Base-by-base conservation (phyloP, 2,329 filamentous ascomycete genomes). In the Laburnicola sp. region DNA sequence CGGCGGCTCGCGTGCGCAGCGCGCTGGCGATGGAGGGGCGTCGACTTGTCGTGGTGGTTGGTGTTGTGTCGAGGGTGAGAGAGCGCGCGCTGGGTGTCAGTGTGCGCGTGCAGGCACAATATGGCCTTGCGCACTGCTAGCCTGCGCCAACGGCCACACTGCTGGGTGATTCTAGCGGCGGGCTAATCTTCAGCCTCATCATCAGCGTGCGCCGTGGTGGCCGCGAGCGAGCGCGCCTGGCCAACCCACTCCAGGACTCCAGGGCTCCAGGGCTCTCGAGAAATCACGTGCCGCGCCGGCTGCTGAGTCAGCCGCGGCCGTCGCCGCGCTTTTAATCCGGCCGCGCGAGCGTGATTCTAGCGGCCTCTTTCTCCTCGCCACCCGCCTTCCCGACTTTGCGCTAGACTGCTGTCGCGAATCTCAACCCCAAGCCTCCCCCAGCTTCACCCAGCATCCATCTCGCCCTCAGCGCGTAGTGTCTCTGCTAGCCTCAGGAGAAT, bases 361-460 rank as follows among this genome's bases (percentile, higher is more conserved):
- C 49, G 50, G 47, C 25, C 39, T 43, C 38, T 46, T 44, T 51
- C 56, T 42, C 63, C 56, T 60, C 57, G 59, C 58, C 65, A 61
- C 64, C 60, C 51, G 62, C 68, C 68, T 70, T 72, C 65, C 70
- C 69, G 58, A 53, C 67, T 70, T 65, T 48, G 65, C 62, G 51
- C 63, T 71, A 71, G 68, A 52, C 65, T 64, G 57, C 68, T 16
- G 58, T 71, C 68, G 69, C 69, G 62, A 70, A 70, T 71, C 68
- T 71, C 57, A 63, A 54, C 61, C 47, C 48, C 43, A 49, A 48
- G 48, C 45, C 47, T 54, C 50, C 23, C 55, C 39, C 48, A 43
- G 34, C 43, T 16, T 16, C 16, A 16, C 45, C 41, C 43, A 50
- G 23, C 44, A 45, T 45, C 40, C 32, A 43, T 26, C 44, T 39